phyloP scores from a whole-genome alignment of 345 rosid genomes.

The Eucalyptus pauciflora region DNA sequence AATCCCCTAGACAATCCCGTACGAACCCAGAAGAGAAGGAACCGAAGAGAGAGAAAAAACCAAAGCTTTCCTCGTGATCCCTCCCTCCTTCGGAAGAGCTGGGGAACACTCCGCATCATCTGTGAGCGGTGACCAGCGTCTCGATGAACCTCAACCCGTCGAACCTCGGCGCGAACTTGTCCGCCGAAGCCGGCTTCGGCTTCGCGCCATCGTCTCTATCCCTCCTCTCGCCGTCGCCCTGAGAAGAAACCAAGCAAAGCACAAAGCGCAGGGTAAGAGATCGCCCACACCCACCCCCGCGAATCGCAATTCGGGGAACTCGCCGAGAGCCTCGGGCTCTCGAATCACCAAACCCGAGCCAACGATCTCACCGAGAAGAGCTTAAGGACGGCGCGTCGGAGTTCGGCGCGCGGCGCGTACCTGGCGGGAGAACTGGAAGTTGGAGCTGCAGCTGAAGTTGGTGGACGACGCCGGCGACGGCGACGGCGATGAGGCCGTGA shows the following conservation, averaged over 20 bases:
- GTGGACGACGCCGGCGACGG: background rate
- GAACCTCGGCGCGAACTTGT: slow-evolving; percentile 18
- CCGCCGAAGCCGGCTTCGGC: background rate
- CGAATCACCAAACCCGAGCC: background rate
- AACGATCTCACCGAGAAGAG: background rate
- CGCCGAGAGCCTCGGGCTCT: background rate
- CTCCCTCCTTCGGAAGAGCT: background rate
- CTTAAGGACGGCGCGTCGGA: background rate
- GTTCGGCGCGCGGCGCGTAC: background rate
- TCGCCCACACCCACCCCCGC: background rate
- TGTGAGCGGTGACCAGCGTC: slow-evolving; percentile 22
- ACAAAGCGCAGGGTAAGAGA: background rate
- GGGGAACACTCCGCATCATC: background rate
- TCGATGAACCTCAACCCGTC: slow-evolving; percentile 39
- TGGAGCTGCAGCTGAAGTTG: background rate
- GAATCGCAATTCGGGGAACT: background rate
- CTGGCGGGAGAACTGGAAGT: background rate
- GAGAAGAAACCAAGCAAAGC: background rate
- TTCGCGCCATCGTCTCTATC: background rate
- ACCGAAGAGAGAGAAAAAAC: background rate
- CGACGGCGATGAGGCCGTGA: background rate
- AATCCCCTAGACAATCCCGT: background rate
- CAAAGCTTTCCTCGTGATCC: background rate
- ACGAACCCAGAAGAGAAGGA: background rate
- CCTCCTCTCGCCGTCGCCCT: background rate